Conservation (phyloP, 108 stramenopile species). For the Skeletonema marinoi region DNA sequence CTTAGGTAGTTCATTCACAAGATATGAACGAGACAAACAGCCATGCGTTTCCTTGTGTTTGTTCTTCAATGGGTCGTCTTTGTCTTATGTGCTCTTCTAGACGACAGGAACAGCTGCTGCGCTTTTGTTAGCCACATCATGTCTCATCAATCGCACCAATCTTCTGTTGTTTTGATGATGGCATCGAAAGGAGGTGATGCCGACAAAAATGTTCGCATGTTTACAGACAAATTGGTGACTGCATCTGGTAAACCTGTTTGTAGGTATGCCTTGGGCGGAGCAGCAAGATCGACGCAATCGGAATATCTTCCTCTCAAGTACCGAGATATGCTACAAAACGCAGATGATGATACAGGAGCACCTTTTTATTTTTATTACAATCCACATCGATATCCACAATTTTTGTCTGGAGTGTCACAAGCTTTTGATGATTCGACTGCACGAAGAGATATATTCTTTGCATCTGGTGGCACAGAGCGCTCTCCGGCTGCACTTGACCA, state of each 20-base stretch:
- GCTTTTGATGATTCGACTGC: not conserved
- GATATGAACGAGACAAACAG: too few relatives aligned
- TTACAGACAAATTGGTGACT: slow-evolving; percentile 8
- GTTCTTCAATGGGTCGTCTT: not conserved
- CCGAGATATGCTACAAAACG: slow-evolving; percentile 5
- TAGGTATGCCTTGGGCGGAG: slow-evolving; percentile 45
- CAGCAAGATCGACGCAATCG: slow-evolving; percentile 35
- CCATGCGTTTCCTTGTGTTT: too few relatives aligned
- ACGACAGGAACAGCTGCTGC: not conserved
- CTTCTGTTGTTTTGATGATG: not conserved
- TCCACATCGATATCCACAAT: slow-evolving; percentile 47
- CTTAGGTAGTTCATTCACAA: too few relatives aligned
- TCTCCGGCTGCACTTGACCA: slow-evolving; percentile 15
- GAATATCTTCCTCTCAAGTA: slow-evolving; percentile 17
- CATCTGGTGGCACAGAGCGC: slow-evolving; percentile 35
- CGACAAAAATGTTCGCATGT: not conserved
- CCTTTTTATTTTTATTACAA: slow-evolving; percentile 55
- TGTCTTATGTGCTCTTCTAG: not conserved
- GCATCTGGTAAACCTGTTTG: slow-evolving; percentile 38
- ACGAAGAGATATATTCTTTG: slow-evolving; percentile 39
- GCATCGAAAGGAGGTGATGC: not conserved
- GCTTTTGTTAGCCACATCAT: not conserved
- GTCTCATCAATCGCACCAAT: not conserved
- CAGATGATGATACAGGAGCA: slow-evolving; percentile 12
- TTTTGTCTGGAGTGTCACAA: slow-evolving; percentile 27